Base-by-base conservation (phyloP, 2,329 filamentous ascomycete genomes). In the Akanthomyces uredinophilus region DNA sequence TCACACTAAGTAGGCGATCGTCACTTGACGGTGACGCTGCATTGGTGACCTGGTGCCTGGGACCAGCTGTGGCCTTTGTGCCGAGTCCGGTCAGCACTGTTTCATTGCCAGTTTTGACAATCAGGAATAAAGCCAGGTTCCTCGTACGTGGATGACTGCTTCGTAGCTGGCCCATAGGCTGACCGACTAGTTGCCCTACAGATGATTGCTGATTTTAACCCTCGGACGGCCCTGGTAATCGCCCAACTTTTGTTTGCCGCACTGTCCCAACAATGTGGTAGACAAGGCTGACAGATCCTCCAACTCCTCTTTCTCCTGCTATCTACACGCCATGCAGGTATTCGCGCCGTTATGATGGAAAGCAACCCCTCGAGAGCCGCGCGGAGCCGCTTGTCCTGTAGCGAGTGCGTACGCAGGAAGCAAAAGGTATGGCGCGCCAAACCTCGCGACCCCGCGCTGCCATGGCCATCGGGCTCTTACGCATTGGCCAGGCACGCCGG, bases 331-430 rank as follows among this genome's bases (percentile, higher is more conserved):
- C n/a, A 29, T 60, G 50, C 41, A 27, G n/a, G 16, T 11, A 32
- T 16, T 10, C 20, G 18, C 14, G 7, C 22, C 29, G 29, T 27
- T 16, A 54, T 39, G 39, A 60, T 60, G 58, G 58, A 60, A 20
- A 39, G 39, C 41, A 60, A 27, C 39, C 39, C 58, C 27, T 54
- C 58, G 14, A 46, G 16, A 39, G 29, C 58, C 8, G 41, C 58
- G 16, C 58, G 58, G 27, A 60, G 50, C 63, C 70, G 71, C 46
- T 66, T 70, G 13, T 76, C 78, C 54, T 81, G 78, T 64, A 77
- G 77, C 5, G 78, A 80, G 67, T 81, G 74, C 61, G 68, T 71
- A 44, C 72, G 74, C n/a, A 71, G 74, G 54, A 77, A 77, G 68
- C 74, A 77, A 69, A 77, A 73, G 69, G 74, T 75, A 62, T 6